phyloP scores from a whole-genome alignment of 345 rosid genomes.

The Eutrema japonicum region DNA sequence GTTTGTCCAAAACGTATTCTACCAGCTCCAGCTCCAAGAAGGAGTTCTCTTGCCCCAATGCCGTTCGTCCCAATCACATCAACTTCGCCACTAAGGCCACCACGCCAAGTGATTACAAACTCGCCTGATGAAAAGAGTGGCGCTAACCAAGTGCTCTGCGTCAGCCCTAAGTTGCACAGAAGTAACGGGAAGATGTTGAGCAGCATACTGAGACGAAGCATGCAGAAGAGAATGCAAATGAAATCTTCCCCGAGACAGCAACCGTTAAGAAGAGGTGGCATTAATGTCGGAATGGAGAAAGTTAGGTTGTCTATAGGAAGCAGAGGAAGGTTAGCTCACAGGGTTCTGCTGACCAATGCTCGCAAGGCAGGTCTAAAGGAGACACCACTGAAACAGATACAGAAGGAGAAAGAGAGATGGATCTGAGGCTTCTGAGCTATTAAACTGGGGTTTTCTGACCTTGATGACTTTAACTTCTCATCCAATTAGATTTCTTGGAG shows the following conservation, averaged over 20 bases:
- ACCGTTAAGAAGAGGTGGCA: constrained; percentile 69
- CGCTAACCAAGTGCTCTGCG: constrained; percentile 43
- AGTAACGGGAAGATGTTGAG: constrained; percentile 60
- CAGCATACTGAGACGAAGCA: constrained; percentile 68
- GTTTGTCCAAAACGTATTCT: constrained; percentile 57
- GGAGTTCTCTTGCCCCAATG: constrained; percentile 76
- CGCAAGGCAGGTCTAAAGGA: constrained; percentile 65
- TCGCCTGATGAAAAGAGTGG: constrained; percentile 51
- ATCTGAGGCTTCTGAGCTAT: constrained; percentile 17
- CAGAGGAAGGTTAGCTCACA: constrained; percentile 70
- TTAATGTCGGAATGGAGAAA: constrained; percentile 85
- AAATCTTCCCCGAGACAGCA: constrained; percentile 58
- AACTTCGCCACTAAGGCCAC: constrained; percentile 40
- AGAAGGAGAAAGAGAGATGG: constrained; percentile 77
- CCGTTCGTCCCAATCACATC: constrained; percentile 49
- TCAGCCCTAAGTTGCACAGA: constrained; percentile 60
- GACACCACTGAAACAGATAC: constrained; percentile 56
- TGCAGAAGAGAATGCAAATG: constrained; percentile 61
- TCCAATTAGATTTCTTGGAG: constrained; percentile 29
- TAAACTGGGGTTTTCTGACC: constrained; percentile 5
- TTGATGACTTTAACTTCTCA: constrained; percentile 25
- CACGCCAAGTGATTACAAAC: constrained; percentile 39
- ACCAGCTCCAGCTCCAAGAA: constrained; percentile 61
- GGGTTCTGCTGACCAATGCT: constrained; percentile 60
- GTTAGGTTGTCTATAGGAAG: constrained; percentile 86